These are phyloP conservation scores for Parietaria judaica DNA, from an alignment of 306 rosid genomes.

Conservation along the genomic window DNA sequence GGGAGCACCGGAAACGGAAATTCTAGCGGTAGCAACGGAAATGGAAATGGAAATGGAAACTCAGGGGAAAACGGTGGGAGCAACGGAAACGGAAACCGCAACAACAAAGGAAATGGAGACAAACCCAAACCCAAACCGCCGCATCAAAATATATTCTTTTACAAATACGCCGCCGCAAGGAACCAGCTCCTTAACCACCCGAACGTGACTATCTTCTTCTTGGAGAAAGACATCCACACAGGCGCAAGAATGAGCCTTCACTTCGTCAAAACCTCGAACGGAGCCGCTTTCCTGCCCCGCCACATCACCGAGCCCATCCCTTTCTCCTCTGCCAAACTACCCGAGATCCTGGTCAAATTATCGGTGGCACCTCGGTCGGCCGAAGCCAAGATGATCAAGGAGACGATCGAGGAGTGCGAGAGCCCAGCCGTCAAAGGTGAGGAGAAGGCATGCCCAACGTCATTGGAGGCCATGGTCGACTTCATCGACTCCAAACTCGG, in stretches of 20 bases:
- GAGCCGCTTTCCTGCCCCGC: conserved; percentile 46
- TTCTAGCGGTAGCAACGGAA: conserved; percentile 8
- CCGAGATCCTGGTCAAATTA: conserved; percentile 24
- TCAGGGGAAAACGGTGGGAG: conserved; percentile 24
- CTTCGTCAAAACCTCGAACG: conserved; percentile 32
- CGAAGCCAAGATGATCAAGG: conserved; percentile 54
- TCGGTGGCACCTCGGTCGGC: conserved; percentile 27
- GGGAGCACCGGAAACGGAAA: too few relatives aligned
- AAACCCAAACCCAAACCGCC: conserved; percentile 44
- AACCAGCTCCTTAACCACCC: conserved; percentile 52
- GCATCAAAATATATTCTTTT: conserved; percentile 26
- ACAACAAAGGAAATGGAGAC: conserved; percentile 31
- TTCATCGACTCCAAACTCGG: conserved; percentile 72
- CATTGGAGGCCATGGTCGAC: conserved; percentile 83
- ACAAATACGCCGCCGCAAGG: conserved; percentile 24
- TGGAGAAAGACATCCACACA: conserved; percentile 42
- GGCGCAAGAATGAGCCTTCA: conserved; percentile 35
- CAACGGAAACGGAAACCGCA: conserved; percentile 51
- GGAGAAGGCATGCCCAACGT: conserved; percentile 79
- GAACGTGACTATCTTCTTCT: conserved; percentile 56
- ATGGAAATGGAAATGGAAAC: conserved; percentile 20
- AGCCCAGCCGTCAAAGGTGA: conserved; percentile 59
- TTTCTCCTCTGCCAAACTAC: conserved; percentile 48
- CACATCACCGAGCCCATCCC: conserved; percentile 36
- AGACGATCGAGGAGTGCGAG: conserved; percentile 67